Base-by-base conservation (phyloP, 257 asterid genomes). In the Craterostigma plantagineum region DNA sequence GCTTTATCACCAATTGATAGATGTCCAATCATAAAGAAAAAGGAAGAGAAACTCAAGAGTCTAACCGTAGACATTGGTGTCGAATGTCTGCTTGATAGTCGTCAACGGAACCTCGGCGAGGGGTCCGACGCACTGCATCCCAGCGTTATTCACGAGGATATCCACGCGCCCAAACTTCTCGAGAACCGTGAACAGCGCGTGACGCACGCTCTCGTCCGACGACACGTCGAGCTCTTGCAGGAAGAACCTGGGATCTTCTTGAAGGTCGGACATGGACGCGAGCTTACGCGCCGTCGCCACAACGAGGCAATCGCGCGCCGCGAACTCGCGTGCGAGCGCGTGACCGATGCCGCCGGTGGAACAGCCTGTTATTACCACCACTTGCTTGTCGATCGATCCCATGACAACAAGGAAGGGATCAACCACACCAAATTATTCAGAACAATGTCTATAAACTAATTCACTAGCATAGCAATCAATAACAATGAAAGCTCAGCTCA, bases 321-420 rank as follows among this genome's bases (percentile, higher is more conserved):
- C 95, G 51, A 87, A 87, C 35, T 70, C 95, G 34, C 53, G 68
- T 34, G 95, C 92, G 14, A 82, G 65, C 27, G 93, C 80, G 72
- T 87, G 90, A 55, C 98, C 98, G 33, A 87, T 79, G 6, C 98
- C 98, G 8, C 95, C 98, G 35, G 33, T 34, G 42, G 95, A 71
- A 57, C 98, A 87, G 0, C 95, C 98, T 0, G 95, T 82, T 16
- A 87, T 61, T 42, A 87, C 23, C 50, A 82, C 92, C 40, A 86
- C 86, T 42, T 51, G 69, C 56, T 67, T 71, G 55, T 57, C 71
- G 55, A 46, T 30, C 54, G 42, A 59, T 36, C 15, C 64, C 67
- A 65, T 23, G 30, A 23, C 30, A 6, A 23, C 4, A 23, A 23
- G 30, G 30, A 23, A 23, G 30, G 30, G 6, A 23, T 23, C 30